Evolutionary conservation across 306 rosid species (phyloP), one percentile per base, ranked within the genome.

Genomic region (Malus sylvestris): DNA sequence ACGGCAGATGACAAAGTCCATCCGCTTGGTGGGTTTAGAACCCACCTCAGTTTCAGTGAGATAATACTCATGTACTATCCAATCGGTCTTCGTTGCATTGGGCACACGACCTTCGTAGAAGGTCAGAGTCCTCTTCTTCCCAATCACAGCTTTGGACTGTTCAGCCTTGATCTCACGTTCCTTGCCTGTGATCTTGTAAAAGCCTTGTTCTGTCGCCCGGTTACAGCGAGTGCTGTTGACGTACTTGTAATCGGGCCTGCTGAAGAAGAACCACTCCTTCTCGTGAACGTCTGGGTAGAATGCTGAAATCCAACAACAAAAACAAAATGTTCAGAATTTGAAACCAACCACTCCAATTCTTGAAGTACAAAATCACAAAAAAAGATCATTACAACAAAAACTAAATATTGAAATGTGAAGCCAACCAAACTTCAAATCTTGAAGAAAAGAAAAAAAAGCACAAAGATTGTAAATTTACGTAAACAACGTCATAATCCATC

Each of bases 61-160:
- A 64, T 81, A 85, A 61, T 90, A 90, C 68, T 91, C 96, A 27
- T 94, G 97, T 16, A 90, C 83, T 27, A 90, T 84, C 93, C 95
- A 91, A 1, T 84, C 49, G 77, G 87, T 83, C 82, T 62, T 78
- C 10, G 14, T 32, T 52, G 77, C 83, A 13, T 5, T 0, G 12
- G 80, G 75, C 79, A 19, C 55, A 67, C 85, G 84, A 4, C 89
- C 91, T 15, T 1, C 0, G 11, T 91, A 38, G 76, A 85, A 93
- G 62, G 89, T 93, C 70, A 93, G 75, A 16, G 86, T 90, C 85
- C 81, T 90, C 88, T 86, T 93, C 12, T 71, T 73, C 11, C 93
- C 98, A 66, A 93, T 87, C 46, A 85, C 71, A 0, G 13, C 40
- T 22, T 72, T 53, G 22, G 79, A 83, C 13, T 79, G 81, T 11